Evolutionary conservation across 2,329 filamentous ascomycete species (phyloP), one percentile per base, ranked within the genome.

Genomic region (Sporothrix phasma): DNA sequence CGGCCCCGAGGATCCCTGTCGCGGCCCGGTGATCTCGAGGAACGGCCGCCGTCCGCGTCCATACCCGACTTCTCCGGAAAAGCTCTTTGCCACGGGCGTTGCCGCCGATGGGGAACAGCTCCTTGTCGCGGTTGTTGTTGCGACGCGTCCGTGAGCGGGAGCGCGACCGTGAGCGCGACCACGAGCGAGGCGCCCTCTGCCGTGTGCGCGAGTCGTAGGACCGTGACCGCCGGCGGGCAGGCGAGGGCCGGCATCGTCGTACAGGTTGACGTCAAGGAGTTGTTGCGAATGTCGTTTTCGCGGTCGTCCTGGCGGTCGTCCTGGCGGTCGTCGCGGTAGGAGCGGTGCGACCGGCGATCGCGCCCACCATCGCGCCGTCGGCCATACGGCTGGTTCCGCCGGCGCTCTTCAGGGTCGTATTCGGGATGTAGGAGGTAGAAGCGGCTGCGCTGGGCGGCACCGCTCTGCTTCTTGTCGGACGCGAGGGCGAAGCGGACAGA

Each of bases 361-460:
- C 51, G 51, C 8, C 67, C 61, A 22, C 71, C 54, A 39, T 71
- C 72, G 3, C 71, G 71, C 41, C 80, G 84, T 26, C 84, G 63
- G 29, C 58, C 74, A 22, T 67, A 66, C 46, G 83, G 80, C 60
- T 83, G 79, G 45, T 37, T 47, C 65, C 86, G 82, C 67, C 86
- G 79, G 61, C 84, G 83, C 76, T 90, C 91, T 69, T 87, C 86
- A 2, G 88, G 91, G 71, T 96, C 92, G 72, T 92, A 86, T 70
- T 96, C 90, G 1, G 93, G 93, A 70, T 97, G 90, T 71, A 94
- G 82, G 41, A 97, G 84, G 73, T 99, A 99, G 77, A 95, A 97
- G 13, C 90, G 84, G 75, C 93, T 97, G 66, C 89, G 83, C 60
- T 88, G 83, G 11, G 90, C 84, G 1, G 94, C 93, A 46, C 90